Conservation (phyloP, 2,329 filamentous ascomycete species). For the Purpureocillium lavendulum region DNA sequence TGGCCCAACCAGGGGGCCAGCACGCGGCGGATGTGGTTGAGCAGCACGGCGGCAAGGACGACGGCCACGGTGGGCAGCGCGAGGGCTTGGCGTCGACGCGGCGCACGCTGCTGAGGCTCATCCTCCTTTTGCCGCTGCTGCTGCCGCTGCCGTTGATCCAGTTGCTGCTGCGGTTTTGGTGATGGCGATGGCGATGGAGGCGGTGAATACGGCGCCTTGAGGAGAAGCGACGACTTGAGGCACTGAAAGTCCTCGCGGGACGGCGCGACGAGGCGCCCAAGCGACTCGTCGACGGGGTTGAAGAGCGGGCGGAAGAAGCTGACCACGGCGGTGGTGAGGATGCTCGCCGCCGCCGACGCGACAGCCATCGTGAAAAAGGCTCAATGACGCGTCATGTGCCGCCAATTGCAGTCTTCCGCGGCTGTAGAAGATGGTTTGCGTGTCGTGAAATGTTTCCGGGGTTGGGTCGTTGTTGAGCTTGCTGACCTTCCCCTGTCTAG, state of each 20-base stretch:
- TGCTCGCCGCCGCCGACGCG: neutral
- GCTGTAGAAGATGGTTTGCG: too few species aligned
- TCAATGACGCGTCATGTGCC: too few species aligned
- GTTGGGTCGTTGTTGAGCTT: too few species aligned
- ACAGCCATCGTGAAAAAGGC: neutral
- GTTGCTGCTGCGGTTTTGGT: too few species aligned
- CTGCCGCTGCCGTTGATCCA: too few species aligned
- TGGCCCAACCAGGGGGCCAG: conserved; percentile 19
- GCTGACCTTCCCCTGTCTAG: too few species aligned
- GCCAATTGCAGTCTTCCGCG: too few species aligned
- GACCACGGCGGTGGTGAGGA: neutral
- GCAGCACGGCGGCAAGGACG: conserved; percentile 24
- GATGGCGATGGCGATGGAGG: too few species aligned
- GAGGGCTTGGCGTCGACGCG: too few species aligned
- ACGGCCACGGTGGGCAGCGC: conserved; percentile 9
- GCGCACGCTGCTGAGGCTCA: too few species aligned
- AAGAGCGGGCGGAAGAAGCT: conserved; percentile 1
- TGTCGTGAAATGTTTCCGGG: too few species aligned
- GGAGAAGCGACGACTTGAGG: conserved; percentile 11
- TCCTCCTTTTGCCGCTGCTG: too few species aligned
- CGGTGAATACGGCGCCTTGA: conserved; percentile 9
- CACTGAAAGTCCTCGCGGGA: neutral
- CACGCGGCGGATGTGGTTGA: conserved; percentile 29
- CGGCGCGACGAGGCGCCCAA: neutral
- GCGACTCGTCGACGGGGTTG: neutral